Conservation (phyloP, 331 rosid species). For the Erythrophleum ivorense region DNA sequence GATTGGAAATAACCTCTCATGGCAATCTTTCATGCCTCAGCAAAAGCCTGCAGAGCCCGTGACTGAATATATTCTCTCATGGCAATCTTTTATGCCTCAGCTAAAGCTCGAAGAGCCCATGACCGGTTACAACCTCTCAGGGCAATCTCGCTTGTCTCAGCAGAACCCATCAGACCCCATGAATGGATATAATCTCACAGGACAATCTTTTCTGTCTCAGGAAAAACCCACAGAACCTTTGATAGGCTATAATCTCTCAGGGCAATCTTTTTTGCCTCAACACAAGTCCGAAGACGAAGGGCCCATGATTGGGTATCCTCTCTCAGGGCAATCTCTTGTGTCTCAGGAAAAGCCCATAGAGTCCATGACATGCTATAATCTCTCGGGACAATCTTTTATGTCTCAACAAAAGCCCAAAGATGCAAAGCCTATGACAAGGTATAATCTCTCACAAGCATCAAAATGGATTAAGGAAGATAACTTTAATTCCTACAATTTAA, state of each 20-base stretch:
- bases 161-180: conserved; percentile 17
- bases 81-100: conserved; percentile 2
- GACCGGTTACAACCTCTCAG: neutral
- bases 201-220: neutral
- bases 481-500: neutral
- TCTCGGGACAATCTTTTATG: neutral
- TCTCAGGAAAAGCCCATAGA: conserved; percentile 11
- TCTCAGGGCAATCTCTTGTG: neutral
- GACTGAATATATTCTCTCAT: neutral
- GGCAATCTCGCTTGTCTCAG: conserved; percentile 18
- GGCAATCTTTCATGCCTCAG: neutral
- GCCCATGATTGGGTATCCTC: neutral
- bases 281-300: neutral
- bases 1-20: neutral
- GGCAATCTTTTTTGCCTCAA: too few species aligned
- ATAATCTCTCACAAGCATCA: neutral
- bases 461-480: neutral
- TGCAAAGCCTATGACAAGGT: neutral
- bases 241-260: neutral
- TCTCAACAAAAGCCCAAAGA: conserved; percentile 20
- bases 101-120: conserved; percentile 17
- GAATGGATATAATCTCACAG: conserved; percentile 20
- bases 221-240: neutral
- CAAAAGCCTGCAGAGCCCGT: neutral
- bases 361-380: conserved; percentile 3